phyloP scores from a whole-genome alignment of 257 asterid genomes.

The Solanum dulcamara region DNA sequence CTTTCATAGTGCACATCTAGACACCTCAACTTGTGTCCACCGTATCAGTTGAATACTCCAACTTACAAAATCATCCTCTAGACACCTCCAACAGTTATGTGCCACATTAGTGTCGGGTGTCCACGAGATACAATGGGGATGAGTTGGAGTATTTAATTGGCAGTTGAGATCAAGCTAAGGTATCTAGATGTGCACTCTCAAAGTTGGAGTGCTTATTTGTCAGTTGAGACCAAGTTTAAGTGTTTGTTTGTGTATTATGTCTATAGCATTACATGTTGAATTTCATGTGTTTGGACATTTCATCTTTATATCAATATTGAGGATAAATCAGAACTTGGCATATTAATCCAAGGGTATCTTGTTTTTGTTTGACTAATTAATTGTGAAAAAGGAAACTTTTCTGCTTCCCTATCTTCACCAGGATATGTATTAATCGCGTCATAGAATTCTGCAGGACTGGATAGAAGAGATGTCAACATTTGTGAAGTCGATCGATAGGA shows the following conservation, averaged over 20 bases:
- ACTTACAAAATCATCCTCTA: background rate
- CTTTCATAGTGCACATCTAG: background rate
- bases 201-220: too few species aligned
- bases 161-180: too few species aligned
- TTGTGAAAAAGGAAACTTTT: background rate
- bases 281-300: too few species aligned
- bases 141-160: background rate
- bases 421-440: background rate
- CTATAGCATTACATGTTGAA: too few species aligned
- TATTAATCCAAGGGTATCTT: background rate
- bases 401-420: background rate
- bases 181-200: too few species aligned
- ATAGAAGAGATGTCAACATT: conserved; percentile 91
- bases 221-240: too few species aligned
- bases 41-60: background rate
- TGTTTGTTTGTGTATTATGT: too few species aligned
- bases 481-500: conserved; percentile 72
- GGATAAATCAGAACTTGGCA: too few species aligned
- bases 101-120: background rate
- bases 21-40: background rate
- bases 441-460: conserved; percentile 71
- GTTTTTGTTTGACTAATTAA: background rate
- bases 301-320: too few species aligned
- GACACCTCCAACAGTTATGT: background rate
- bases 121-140: background rate